Conservation (phyloP, 371 early-diverging fungal species). For the Mortierella sp. region DNA sequence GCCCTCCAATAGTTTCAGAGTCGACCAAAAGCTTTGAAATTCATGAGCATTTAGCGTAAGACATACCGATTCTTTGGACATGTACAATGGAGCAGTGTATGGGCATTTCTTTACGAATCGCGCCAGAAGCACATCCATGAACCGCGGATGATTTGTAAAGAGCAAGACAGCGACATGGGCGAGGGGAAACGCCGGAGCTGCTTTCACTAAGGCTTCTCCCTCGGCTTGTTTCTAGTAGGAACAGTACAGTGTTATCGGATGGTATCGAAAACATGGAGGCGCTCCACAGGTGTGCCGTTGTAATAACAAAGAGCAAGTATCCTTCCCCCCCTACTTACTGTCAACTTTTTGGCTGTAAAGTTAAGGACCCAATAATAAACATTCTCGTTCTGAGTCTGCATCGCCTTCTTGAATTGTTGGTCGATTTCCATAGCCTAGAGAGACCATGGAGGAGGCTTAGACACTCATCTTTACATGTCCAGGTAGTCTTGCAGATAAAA, state of each 20-base stretch:
- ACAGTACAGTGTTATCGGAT: background rate
- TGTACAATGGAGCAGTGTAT: slow-evolving; percentile 78
- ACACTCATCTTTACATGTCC: too few species aligned
- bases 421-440: slow-evolving; percentile 58
- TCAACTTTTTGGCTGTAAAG: slow-evolving; percentile 71
- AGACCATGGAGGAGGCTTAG: too few species aligned
- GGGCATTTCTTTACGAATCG: slow-evolving; percentile 83
- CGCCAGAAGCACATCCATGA: slow-evolving; percentile 76
- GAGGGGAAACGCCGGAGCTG: slow-evolving; percentile 74
- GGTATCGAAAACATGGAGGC: too few species aligned
- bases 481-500: too few species aligned
- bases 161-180: slow-evolving; percentile 76
- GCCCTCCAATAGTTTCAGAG: background rate
- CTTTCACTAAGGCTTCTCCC: slow-evolving; percentile 74
- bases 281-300: too few species aligned
- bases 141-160: slow-evolving; percentile 64
- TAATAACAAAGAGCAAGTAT: too few species aligned
- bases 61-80: slow-evolving; percentile 64
- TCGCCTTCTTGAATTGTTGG: slow-evolving; percentile 53
- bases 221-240: slow-evolving; percentile 73
- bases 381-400: slow-evolving; percentile 51
- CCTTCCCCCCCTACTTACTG: slow-evolving; percentile 52
- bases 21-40: too few species aligned
- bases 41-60: background rate
- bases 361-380: slow-evolving; percentile 72